Base-by-base conservation (phyloP, 768 basidiomycete species). In the Phylloporus scabripes region DNA sequence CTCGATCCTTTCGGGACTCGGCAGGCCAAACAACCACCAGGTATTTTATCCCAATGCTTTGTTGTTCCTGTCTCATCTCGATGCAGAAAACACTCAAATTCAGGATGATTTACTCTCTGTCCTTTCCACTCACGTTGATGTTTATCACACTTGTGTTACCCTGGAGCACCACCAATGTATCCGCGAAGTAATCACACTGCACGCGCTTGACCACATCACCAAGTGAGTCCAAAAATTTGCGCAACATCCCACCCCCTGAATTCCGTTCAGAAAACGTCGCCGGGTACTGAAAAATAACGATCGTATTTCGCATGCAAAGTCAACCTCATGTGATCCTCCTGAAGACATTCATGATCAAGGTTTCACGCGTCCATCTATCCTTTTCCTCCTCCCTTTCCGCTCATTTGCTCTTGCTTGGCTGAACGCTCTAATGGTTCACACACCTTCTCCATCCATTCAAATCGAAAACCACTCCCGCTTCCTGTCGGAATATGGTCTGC, bases 311-410 rank as follows among this genome's bases (percentile, higher is more conserved):
- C 79, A 83, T 54, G 81, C 83, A 9, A 68, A 76, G 9, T 85
- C 88, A 65, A 64, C 75, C 14, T 72, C 76, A 43, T 68, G 71
- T 7, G 72, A 80, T 20, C 74, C 79, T 2, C 83, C 83, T 2
- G 81, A 85, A 67, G 82, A 90, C 52, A 77, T 89, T 12, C 90
- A 91, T 70, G 96, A 99, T 62, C 96, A 98, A 76, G 95, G 95
- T 23, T 98, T 97, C 70, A 96, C 94, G 7, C 87, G 96, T 5
- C 95, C 96, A 9, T 93, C 95, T 17, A 74, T 95, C 24, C 87
- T 99, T 40, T 71, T 99, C 54, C 81, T 98, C 49, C 79, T 94
- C 9, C 96, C 96, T 1, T 92, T 97, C 73, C 92, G 96, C 42
- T 91, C 90, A 34, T 84, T 83, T 43, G 94, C 90, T 1, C 71